Evolutionary conservation across 2,329 filamentous ascomycete species (phyloP).

Genomic region (Pseudogymnoascus sp.): DNA sequence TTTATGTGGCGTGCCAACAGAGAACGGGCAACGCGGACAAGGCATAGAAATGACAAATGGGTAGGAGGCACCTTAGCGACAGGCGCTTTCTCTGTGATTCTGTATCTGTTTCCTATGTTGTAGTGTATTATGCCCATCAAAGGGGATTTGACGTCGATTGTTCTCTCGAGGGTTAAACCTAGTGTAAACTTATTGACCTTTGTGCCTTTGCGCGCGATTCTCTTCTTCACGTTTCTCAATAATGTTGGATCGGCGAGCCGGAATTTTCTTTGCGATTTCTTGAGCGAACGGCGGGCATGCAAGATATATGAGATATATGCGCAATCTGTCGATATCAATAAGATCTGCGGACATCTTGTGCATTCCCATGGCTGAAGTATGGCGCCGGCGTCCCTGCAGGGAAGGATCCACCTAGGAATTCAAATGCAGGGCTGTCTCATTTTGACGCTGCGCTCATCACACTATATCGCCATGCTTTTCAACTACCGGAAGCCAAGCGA

Average conservation of each 20-base stretch:
- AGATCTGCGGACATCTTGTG: background rate
- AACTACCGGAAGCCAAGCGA: too few species aligned
- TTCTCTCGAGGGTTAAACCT: background rate
- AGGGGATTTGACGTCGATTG: background rate
- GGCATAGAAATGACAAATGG: background rate
- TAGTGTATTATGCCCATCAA: background rate
- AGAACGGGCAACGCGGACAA: background rate
- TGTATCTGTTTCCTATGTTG: background rate
- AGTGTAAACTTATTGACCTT: background rate
- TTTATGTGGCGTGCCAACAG: background rate
- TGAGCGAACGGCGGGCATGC: background rate
- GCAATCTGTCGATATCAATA: background rate
- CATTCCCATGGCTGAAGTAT: background rate
- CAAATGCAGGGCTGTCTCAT: too few species aligned
- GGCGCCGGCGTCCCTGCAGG: slow-evolving; percentile 28
- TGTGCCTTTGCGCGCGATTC: background rate
- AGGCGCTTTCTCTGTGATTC: background rate
- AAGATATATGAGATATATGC: too few species aligned
- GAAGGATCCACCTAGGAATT: too few species aligned
- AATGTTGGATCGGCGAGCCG: background rate
- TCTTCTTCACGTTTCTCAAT: background rate
- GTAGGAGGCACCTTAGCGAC: too few species aligned
- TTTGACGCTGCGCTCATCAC: too few species aligned
- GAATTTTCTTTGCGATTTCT: background rate
- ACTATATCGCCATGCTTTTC: too few species aligned